These are phyloP conservation scores for Phytopythium delawarense DNA, from an alignment of 352 stramenopile species.

Conservation along the genomic window DNA sequence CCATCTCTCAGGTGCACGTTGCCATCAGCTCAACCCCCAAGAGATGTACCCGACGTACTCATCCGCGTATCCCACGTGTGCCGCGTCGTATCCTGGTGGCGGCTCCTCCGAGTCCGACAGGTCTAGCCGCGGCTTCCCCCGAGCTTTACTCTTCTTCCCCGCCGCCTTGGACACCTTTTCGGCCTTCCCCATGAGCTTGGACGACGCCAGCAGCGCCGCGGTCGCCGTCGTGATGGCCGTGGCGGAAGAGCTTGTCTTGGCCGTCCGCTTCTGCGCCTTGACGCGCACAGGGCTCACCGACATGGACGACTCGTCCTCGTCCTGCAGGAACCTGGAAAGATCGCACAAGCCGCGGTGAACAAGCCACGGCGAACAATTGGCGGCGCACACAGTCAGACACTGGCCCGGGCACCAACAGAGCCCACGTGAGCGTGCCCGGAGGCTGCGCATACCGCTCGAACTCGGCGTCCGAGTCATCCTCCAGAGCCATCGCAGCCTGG, in stretches of 20 bases:
- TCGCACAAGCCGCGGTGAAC: not conserved
- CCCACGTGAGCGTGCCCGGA: not conserved
- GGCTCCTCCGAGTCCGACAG: conserved; percentile 47
- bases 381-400: not conserved
- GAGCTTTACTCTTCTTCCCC: conserved; percentile 24
- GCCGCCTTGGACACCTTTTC: conserved; percentile 15
- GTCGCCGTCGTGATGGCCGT: conserved; percentile 42
- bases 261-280: conserved; percentile 1
- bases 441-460: conserved; percentile 44
- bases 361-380: too few relatives aligned
- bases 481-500: conserved; percentile 1
- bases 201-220: conserved; percentile 45
- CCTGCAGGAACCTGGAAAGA: conserved; percentile 47
- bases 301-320: conserved; percentile 49
- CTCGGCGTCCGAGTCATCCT: conserved; percentile 51
- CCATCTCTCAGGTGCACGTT: not conserved
- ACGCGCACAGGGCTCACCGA: not conserved
- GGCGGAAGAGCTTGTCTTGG: conserved; percentile 17
- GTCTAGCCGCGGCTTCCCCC: conserved; percentile 17
- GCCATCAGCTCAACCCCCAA: not conserved
- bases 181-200: conserved; percentile 27
- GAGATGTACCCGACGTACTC: not conserved
- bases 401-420: not conserved
- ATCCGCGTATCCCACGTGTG: not conserved
- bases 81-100: conserved; percentile 55